Percentiles rank a stretch among this genome's conserved stretches.
Evolutionary conservation across 2,329 filamentous ascomycete genomes (phyloP).

Genomic region (Colletotrichum gloeosporioides): DNA sequence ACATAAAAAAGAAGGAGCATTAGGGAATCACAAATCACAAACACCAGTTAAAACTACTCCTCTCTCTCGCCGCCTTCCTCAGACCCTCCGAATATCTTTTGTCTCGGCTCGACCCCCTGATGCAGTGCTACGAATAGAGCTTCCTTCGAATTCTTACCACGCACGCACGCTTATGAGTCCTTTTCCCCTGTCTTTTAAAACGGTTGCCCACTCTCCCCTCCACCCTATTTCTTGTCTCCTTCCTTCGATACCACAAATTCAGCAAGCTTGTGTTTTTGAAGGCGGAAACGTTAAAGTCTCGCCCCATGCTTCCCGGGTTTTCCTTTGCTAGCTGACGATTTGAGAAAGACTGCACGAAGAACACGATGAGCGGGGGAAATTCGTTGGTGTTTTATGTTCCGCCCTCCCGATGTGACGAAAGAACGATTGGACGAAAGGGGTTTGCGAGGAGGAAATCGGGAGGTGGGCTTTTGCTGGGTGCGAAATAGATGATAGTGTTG

Average conservation of each 20-base stretch:
- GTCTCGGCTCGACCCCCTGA: background rate
- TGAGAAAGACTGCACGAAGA: background rate
- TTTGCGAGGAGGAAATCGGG: background rate
- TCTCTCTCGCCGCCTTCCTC: background rate
- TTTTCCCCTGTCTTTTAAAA: background rate
- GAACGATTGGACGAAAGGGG: background rate
- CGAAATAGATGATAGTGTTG: background rate
- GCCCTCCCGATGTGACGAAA: background rate
- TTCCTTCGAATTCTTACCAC: background rate
- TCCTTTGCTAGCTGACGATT: background rate
- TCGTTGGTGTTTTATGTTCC: background rate
- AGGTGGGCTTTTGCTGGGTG: background rate
- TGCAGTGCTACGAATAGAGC: slow-evolving; percentile 12
- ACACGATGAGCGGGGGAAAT: background rate
- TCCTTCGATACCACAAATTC: slow-evolving; percentile 12
- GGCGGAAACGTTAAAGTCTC: background rate
- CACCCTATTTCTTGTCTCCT: background rate
- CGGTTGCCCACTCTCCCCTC: background rate
- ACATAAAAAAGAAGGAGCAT: slow-evolving; percentile 6
- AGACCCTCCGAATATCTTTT: background rate
- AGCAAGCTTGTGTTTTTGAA: background rate
- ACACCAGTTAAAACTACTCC: slow-evolving; percentile 9
- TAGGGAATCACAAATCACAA: slow-evolving; percentile 15
- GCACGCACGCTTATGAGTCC: background rate
- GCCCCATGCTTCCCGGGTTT: too few species aligned